phyloP scores from a whole-genome alignment of 108 stramenopile species.

The Stephanodiscus minutulus region DNA sequence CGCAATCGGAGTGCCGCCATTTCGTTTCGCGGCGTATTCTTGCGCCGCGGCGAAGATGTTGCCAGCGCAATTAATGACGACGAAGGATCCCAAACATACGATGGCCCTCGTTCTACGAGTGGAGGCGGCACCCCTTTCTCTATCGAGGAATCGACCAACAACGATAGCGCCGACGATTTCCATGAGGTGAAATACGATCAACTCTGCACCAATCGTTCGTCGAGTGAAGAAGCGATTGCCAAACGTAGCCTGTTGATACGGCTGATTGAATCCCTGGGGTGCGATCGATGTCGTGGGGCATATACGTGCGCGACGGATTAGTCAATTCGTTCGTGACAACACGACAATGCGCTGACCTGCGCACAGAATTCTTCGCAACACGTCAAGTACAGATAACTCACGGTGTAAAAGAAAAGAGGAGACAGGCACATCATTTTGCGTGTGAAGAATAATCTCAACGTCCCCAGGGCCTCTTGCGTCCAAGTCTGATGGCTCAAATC shows the following conservation, averaged over 20 bases:
- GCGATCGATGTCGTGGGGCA: not conserved
- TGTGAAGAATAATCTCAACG: constrained; percentile 41
- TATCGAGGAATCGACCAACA: constrained; percentile 47
- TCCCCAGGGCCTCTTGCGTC: constrained; percentile 39
- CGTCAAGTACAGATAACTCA: no score
- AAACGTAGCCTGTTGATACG: constrained; percentile 62
- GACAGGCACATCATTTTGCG: constrained; percentile 31
- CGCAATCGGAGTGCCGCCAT: constrained; percentile 7
- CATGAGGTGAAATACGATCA: constrained; percentile 54
- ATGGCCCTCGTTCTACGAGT: constrained; percentile 20
- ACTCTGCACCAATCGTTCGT: constrained; percentile 51
- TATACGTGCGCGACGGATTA: not conserved
- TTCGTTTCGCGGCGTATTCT: constrained; percentile 28
- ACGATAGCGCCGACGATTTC: constrained; percentile 52
- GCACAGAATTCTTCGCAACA: not conserved
- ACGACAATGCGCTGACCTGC: not conserved
- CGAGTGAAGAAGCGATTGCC: constrained; percentile 54
- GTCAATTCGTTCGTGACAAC: not conserved
- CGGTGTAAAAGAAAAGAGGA: constrained; percentile 58
- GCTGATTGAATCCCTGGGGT: constrained; percentile 58
- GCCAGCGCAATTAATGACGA: constrained; percentile 39
- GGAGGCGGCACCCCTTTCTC: constrained; percentile 1
- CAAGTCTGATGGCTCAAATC: constrained; percentile 44
- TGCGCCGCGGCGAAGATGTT: constrained; percentile 36
- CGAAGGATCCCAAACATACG: constrained; percentile 27